A percentile compares a stretch with the other conserved stretches of the same genome.
Conservation (phyloP, 225 moss, liverwort and hornwort species). For the Polytrichum commune region DNA sequence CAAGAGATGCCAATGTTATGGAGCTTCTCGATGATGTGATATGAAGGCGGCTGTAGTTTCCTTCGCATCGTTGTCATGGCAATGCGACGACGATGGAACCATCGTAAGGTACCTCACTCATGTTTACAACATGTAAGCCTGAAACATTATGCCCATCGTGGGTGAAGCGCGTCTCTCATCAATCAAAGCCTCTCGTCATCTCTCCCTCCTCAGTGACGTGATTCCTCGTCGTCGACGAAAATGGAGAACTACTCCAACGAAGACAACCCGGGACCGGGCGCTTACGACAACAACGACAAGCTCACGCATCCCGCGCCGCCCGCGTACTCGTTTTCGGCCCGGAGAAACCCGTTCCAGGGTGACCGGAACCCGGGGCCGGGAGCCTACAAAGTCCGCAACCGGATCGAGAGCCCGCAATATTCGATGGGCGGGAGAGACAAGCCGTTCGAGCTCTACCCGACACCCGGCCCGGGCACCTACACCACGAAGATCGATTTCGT, state of each 20-base stretch:
- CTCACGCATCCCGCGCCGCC: neutral
- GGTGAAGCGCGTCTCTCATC: too few relatives aligned
- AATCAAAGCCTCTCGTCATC: neutral
- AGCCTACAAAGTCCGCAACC: neutral
- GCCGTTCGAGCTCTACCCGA: neutral
- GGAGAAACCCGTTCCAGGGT: neutral
- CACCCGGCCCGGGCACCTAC: neutral
- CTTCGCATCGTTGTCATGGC: too few relatives aligned
- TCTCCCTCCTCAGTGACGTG: neutral
- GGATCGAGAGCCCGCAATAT: neutral
- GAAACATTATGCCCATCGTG: too few relatives aligned
- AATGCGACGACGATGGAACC: too few relatives aligned
- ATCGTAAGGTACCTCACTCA: too few relatives aligned
- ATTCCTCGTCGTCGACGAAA: neutral
- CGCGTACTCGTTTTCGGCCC: neutral
- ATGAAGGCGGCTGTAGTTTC: too few relatives aligned
- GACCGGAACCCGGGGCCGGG: neutral
- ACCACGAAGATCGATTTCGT: neutral
- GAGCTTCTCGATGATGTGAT: too few relatives aligned
- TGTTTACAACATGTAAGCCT: too few relatives aligned
- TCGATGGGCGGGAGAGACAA: neutral
- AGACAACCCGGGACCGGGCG: neutral
- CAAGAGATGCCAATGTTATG: too few relatives aligned
- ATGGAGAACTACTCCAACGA: neutral
- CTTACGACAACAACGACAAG: neutral